phyloP scores from a whole-genome alignment of 2,329 filamentous ascomycete species.

The Paracamarosporium sp. region DNA sequence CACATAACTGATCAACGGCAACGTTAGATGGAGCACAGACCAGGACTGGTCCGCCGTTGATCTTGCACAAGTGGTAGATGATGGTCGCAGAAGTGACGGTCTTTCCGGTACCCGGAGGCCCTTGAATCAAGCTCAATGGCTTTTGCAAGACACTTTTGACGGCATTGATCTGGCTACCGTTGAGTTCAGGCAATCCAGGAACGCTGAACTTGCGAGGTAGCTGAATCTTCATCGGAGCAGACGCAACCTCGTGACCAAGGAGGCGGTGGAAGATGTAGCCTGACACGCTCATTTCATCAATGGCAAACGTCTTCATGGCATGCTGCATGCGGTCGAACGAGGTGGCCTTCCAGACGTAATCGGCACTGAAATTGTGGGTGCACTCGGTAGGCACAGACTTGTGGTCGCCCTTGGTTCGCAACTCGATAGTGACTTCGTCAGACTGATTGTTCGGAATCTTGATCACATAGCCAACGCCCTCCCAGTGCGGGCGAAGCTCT shows the following conservation, averaged over 20 bases:
- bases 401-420: constrained; percentile 93
- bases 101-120: constrained; percentile 95
- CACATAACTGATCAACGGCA: constrained; percentile 96
- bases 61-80: constrained; percentile 96
- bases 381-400: constrained; percentile 96
- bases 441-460: constrained; percentile 99
- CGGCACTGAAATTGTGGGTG: constrained; percentile 96
- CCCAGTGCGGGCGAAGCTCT: constrained; percentile 90
- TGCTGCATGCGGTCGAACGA: constrained; percentile 99
- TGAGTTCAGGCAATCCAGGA: constrained; percentile 90
- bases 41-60: constrained; percentile 91
- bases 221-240: constrained; percentile 93
- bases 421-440: constrained; percentile 93
- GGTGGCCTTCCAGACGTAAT: constrained; percentile 99
- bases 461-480: constrained; percentile 97
- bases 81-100: constrained; percentile 98
- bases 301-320: constrained; percentile 98
- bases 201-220: constrained; percentile 97
- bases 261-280: constrained; percentile 98
- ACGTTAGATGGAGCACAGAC: constrained; percentile 99
- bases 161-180: constrained; percentile 92
- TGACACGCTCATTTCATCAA: constrained; percentile 97
- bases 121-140: constrained; percentile 93
- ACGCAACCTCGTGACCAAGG: constrained; percentile 91
- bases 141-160: constrained; percentile 95